phyloP scores from a whole-genome alignment of 2,329 filamentous ascomycete genomes.

The Coniochaeta sp. region DNA sequence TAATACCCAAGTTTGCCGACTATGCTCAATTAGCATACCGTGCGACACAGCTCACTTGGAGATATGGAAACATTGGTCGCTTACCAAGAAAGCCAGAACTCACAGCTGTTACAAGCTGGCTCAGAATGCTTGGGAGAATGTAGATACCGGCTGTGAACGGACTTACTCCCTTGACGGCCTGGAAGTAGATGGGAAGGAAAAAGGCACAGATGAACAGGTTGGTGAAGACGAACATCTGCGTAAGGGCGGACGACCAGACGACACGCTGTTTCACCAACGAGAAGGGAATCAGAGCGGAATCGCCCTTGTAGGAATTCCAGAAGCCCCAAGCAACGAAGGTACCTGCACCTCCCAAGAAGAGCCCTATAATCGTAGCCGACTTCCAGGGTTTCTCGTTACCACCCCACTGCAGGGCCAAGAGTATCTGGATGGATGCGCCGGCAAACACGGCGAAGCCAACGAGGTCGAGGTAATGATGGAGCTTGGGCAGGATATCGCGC shows the following conservation, averaged over 20 bases:
- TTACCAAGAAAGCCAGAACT: conserved; percentile 16
- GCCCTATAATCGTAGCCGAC: conserved; percentile 28
- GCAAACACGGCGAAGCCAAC: conserved; percentile 35
- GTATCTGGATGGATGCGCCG: conserved; percentile 30
- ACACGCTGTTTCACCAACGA: conserved; percentile 12
- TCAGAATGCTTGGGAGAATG: conserved; percentile 19
- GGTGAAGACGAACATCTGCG: conserved; percentile 13
- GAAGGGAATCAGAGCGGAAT: conserved; percentile 19
- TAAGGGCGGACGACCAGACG: conserved; percentile 16
- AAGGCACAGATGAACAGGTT: conserved; percentile 16
- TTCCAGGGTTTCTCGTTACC: conserved; percentile 30
- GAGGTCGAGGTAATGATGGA: conserved; percentile 30
- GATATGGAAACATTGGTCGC: conserved; percentile 1
- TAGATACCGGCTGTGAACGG: conserved; percentile 26
- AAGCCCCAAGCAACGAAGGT: conserved; percentile 24
- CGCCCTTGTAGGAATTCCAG: conserved; percentile 30
- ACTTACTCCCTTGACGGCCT: conserved; percentile 21
- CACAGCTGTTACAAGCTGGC: conserved; percentile 14
- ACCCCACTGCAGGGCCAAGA: conserved; percentile 38
- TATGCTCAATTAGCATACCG: conserved; percentile 3
- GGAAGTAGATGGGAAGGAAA: conserved; percentile 29
- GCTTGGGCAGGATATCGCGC: conserved; percentile 13
- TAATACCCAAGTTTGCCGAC: conserved; percentile 15
- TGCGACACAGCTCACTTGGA: not conserved
- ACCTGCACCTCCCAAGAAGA: conserved; percentile 28